phyloP scores from a whole-genome alignment of 768 basidiomycete genomes.

The Tephrocybe sp. region DNA sequence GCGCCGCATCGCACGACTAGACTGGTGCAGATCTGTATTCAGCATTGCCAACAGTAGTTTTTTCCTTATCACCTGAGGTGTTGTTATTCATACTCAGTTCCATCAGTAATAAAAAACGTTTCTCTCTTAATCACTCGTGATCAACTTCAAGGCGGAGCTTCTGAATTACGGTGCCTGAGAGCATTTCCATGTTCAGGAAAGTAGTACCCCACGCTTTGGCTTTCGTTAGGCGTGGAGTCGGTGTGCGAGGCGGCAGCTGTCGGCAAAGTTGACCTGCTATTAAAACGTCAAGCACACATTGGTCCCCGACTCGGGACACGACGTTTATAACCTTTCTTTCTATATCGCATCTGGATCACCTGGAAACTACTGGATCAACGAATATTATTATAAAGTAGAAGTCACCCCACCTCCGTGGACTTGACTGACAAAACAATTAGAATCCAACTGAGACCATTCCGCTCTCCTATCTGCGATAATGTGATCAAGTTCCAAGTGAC shows the following conservation, averaged over 20 bases:
- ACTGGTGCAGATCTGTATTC: too few species aligned
- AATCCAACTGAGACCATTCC: neutral
- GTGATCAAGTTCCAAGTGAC: constrained; percentile 10
- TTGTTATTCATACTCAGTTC: too few species aligned
- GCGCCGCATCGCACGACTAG: too few species aligned
- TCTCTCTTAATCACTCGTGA: constrained; percentile 1
- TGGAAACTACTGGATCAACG: neutral
- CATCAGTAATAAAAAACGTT: too few species aligned
- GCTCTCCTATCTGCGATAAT: constrained; percentile 2
- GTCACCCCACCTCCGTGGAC: constrained; percentile 9
- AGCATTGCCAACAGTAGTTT: too few species aligned
- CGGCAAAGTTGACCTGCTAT: neutral
- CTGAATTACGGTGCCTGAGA: constrained; percentile 3
- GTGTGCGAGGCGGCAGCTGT: constrained; percentile 11
- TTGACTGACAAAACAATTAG: neutral
- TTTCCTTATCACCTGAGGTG: too few species aligned
- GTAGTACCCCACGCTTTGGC: constrained; percentile 7
- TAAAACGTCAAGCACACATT: neutral
- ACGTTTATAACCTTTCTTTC: neutral
- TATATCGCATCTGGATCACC: neutral
- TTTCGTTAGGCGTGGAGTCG: neutral
- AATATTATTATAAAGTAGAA: too few species aligned
- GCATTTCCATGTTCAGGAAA: constrained; percentile 4
- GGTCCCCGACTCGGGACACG: constrained; percentile 14
- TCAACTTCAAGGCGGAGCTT: constrained; percentile 6